Evolutionary conservation across 2,329 filamentous ascomycete genomes (phyloP), one percentile per base, ranked within the genome.

Genomic region (Diaporthe sp.): DNA sequence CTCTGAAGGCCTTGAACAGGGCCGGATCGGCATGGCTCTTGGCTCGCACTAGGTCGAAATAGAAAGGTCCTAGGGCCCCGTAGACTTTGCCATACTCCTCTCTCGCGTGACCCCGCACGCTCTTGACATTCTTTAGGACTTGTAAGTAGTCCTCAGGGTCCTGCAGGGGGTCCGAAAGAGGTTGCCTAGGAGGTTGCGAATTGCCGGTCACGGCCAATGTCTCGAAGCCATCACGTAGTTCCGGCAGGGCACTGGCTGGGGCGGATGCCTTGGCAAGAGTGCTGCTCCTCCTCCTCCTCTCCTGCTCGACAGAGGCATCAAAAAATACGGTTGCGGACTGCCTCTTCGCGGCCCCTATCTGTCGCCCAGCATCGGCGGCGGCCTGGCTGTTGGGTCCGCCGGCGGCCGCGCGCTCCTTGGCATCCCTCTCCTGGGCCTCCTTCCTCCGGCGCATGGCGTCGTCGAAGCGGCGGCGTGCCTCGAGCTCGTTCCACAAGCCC

Each of bases 31-130:
- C 91, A 84, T 94, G 94, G 76, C 87, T 94, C 84, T 88, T 91
- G 3, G 93, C 92, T 76, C 87, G 88, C 47, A 90, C 91, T 55
- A 98, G 89, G 81, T 99, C 95, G 77, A 91, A 91, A 84, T 98
- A 99, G 79, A 97, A 96, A 0, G 96, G 96, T 15, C 92, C 94
- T 78, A 99, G 84, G 5, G 94, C 94, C n/a, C 92, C 93, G 83
- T 98, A 97, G 19, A 98, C 88, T 81, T 93, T 97, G 22, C 94
- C 96, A 81, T 96, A 99, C 82, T 98, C 96, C 78, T 97, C 92
- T 75, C 96, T 90, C 58, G 97, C 97, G 78, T 92, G 91, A 6
- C 96, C 97, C 55, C 97, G 89, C 68, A 97, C 90, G 63, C 96
- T 98, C 79, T 89, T 91, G 37, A 92, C 92, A 39, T 89, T 88